phyloP scores from a whole-genome alignment of 192 early-diverging fungal species.

The Linnemannia schmuckeri region DNA sequence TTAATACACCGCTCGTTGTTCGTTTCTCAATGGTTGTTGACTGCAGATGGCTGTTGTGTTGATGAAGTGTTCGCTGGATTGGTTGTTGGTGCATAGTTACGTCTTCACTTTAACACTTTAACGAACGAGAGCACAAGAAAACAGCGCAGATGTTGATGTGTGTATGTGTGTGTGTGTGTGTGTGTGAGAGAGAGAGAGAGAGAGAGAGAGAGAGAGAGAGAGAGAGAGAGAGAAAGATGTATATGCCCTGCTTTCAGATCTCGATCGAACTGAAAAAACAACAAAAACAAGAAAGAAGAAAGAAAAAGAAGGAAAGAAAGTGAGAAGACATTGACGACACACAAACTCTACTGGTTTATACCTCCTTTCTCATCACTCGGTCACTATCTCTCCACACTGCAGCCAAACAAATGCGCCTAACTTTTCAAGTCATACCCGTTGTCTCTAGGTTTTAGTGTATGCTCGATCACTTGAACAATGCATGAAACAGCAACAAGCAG shows the following conservation, averaged over 20 bases:
- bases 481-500: background rate
- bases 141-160: background rate
- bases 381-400: no score
- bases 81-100: background rate
- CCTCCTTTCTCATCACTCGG: no score
- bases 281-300: no score
- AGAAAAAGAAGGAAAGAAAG: no score
- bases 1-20: background rate
- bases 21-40: background rate
- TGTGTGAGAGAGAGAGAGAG: background rate
- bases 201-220: background rate
- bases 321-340: no score
- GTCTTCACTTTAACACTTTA: background rate
- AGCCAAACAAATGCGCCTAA: no score
- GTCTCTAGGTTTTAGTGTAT: background rate
- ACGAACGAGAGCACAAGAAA: background rate
- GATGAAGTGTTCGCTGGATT: background rate
- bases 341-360: no score
- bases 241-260: no score
- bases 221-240: background rate
- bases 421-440: no score
- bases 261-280: no score
- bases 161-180: no score
- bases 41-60: background rate
- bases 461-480: conserved; percentile 9